These are phyloP conservation scores for Plasmodium gonderi DNA, from an alignment of 169 alveolate genomes.

Conservation along the genomic window DNA sequence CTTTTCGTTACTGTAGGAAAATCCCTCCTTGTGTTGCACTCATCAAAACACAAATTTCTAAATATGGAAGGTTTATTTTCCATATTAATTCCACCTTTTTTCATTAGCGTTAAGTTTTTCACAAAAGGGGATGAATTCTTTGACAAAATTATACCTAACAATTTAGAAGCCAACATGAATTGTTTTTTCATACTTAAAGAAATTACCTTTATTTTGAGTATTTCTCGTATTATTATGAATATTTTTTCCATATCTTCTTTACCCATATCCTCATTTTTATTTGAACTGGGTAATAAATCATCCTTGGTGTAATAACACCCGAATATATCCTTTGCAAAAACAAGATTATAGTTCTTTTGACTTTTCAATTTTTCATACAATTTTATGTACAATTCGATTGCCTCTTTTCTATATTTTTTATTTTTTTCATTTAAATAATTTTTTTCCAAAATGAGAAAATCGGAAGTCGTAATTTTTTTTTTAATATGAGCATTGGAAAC, in stretches of 20 bases:
- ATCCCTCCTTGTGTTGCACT: background rate
- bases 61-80: background rate
- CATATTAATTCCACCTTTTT: background rate
- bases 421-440: conserved; percentile 61
- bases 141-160: conserved; percentile 40
- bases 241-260: conserved; percentile 38
- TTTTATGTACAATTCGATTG: conserved; percentile 49
- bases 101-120: conserved; percentile 18
- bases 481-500: conserved; percentile 17
- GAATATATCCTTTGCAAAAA: conserved; percentile 56
- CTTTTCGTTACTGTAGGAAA: background rate
- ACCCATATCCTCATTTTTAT: background rate
- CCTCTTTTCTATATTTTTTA: conserved; percentile 49
- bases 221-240: conserved; percentile 25
- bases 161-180: conserved; percentile 55
- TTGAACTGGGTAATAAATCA: background rate
- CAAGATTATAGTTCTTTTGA: conserved; percentile 30
- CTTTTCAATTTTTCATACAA: conserved; percentile 23
- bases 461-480: conserved; percentile 25
- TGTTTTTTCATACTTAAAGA: conserved; percentile 45
- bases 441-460: conserved; percentile 42
- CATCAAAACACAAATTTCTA: background rate
- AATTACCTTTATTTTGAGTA: conserved; percentile 48
- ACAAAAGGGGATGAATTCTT: conserved; percentile 65
- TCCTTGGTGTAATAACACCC: conserved; percentile 67